Conservation (phyloP, 306 rosid genomes). For the Prunus campanulata region DNA sequence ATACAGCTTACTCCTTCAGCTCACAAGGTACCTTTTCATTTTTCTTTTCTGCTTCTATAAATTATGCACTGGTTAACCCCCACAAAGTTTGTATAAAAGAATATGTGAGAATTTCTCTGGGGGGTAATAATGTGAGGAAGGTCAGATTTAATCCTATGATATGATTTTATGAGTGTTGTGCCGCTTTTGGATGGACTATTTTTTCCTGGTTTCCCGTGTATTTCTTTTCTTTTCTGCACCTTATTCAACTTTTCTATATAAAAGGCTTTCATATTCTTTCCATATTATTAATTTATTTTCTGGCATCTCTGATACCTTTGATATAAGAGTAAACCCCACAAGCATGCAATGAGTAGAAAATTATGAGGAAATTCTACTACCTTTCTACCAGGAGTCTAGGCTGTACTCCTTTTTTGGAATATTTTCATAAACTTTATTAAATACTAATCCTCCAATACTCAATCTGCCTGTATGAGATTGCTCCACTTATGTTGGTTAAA, state of each 20-base stretch:
- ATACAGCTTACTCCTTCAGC: slow-evolving; percentile 75
- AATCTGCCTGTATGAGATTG: no score
- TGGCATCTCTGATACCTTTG: background rate
- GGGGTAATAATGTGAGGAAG: background rate
- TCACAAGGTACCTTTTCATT: slow-evolving; percentile 51
- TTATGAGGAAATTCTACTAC: background rate
- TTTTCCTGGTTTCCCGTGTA: background rate
- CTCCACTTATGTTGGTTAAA: no score
- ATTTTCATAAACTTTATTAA: no score
- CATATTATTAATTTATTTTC: background rate
- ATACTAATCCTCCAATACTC: no score
- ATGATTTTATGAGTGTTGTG: background rate
- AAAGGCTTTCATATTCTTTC: background rate
- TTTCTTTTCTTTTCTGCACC: background rate
- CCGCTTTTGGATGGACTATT: background rate
- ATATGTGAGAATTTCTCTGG: background rate
- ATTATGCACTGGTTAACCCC: background rate
- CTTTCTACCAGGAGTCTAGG: no score
- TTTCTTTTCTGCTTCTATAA: background rate
- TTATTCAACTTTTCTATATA: background rate
- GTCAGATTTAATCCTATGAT: background rate
- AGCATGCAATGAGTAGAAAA: background rate
- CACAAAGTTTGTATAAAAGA: background rate
- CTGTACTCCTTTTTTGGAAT: no score
- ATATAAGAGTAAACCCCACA: background rate